Conservation (phyloP, 2,329 filamentous ascomycete species). For the Pestalotiopsis sp. region DNA sequence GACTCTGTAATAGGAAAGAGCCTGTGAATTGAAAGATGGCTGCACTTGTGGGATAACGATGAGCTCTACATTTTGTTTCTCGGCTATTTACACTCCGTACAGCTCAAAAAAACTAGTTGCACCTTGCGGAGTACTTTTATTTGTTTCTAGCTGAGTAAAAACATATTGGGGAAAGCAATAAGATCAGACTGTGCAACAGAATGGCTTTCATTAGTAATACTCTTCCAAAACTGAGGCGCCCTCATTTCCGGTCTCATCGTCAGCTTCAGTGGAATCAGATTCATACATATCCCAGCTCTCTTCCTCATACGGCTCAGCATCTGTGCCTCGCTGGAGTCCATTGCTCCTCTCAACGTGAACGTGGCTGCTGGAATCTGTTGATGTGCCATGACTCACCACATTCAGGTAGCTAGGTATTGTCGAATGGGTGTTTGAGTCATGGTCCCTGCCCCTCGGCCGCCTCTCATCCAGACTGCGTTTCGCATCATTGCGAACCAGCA, state of each 20-base stretch:
- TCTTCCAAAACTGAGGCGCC: neutral
- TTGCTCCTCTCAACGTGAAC: neutral
- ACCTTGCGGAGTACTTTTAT: too few relatives aligned
- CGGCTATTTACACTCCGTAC: too few relatives aligned
- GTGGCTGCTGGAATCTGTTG: neutral
- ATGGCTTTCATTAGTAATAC: neutral
- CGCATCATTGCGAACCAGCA: conserved; percentile 6
- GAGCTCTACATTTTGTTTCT: too few relatives aligned
- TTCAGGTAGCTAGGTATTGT: neutral
- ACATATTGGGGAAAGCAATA: too few relatives aligned
- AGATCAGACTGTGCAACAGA: too few relatives aligned
- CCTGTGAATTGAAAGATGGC: too few relatives aligned
- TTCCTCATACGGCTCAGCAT: neutral
- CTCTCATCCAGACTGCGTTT: conserved; percentile 10
- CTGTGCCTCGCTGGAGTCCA: neutral
- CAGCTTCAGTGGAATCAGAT: neutral
- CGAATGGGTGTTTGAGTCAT: conserved; percentile 9
- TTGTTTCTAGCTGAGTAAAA: too few relatives aligned
- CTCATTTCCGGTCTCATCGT: neutral
- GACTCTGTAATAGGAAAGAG: too few relatives aligned
- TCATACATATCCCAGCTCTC: neutral
- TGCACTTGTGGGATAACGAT: too few relatives aligned
- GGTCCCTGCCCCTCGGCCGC: neutral
- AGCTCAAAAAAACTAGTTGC: too few relatives aligned
- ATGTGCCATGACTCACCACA: neutral